These are phyloP conservation scores for Candida chilensis DNA, from an alignment of 805 yeast genomes.

Conservation along the genomic window DNA sequence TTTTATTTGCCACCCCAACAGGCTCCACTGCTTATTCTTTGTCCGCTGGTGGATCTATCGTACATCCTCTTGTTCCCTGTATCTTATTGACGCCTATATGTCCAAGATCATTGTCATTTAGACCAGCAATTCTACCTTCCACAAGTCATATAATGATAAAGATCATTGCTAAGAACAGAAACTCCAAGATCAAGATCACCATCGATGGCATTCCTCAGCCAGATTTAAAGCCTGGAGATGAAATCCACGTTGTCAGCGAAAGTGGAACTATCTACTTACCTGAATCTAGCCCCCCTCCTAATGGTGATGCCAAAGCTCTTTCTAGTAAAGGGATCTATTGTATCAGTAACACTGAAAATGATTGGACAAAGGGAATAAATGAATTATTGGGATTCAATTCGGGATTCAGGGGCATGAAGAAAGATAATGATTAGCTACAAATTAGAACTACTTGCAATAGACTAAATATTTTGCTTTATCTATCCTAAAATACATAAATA, in stretches of 20 bases:
- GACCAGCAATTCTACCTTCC: constrained; percentile 80
- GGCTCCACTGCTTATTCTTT: constrained; percentile 93
- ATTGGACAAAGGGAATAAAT: constrained; percentile 89
- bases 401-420: constrained; percentile 66
- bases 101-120: constrained; percentile 82
- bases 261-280: constrained; percentile 51
- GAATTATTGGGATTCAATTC: constrained; percentile 85
- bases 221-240: constrained; percentile 66
- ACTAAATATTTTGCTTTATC: too few relatives aligned
- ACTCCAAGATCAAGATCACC: constrained; percentile 41
- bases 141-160: constrained; percentile 64
- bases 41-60: constrained; percentile 87
- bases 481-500: too few relatives aligned
- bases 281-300: constrained; percentile 34
- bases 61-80: constrained; percentile 81
- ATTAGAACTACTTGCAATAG: too few relatives aligned
- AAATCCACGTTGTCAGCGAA: constrained; percentile 63
- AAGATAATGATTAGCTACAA: too few relatives aligned
- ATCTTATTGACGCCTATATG: constrained; percentile 84
- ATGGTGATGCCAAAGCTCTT: constrained; percentile 3
- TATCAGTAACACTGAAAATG: constrained; percentile 72
- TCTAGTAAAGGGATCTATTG: constrained; percentile 70
- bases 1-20: constrained; percentile 81
- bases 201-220: constrained; percentile 81
- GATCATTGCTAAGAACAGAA: constrained; percentile 40